phyloP scores from a whole-genome alignment of 1,284 basidiomycete species.

The Malassezia brasiliensis region DNA sequence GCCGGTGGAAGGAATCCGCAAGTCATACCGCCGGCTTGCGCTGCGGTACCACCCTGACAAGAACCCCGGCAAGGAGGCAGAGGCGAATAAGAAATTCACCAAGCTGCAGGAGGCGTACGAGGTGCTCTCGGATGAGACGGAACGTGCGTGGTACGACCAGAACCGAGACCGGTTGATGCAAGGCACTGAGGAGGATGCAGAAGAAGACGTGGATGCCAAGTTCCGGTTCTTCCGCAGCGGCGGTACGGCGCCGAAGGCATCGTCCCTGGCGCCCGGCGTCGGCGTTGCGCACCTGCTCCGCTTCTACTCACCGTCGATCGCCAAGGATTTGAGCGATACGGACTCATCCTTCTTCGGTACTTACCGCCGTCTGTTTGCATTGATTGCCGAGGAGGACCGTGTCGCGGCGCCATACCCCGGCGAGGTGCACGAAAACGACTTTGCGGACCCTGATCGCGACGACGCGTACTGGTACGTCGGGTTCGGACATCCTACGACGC shows the following conservation, averaged over 20 bases:
- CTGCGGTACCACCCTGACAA: conserved; percentile 51
- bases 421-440: conserved; percentile 38
- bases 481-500: conserved; percentile 71
- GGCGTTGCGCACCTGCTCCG: conserved; percentile 69
- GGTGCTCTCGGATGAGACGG: conserved; percentile 53
- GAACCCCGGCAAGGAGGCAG: conserved; percentile 59
- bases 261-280: conserved; percentile 66
- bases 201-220: conserved; percentile 24
- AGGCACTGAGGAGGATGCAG: conserved; percentile 31
- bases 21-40: conserved; percentile 46
- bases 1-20: conserved; percentile 40
- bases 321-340: conserved; percentile 55
- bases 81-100: conserved; percentile 77
- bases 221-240: conserved; percentile 75
- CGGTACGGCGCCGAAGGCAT: conserved; percentile 49
- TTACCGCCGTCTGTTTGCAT: conserved; percentile 76
- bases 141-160: conserved; percentile 96
- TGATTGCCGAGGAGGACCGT: conserved; percentile 72
- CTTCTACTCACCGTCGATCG: conserved; percentile 71
- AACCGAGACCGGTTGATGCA: conserved; percentile 63
- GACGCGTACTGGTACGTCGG: conserved; percentile 53
- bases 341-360: conserved; percentile 69
- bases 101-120: conserved; percentile 89
- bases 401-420: conserved; percentile 51
- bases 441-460: conserved; percentile 21